Base-by-base conservation (phyloP, 177 flowering plant genomes). In the Vitis hybrid region DNA sequence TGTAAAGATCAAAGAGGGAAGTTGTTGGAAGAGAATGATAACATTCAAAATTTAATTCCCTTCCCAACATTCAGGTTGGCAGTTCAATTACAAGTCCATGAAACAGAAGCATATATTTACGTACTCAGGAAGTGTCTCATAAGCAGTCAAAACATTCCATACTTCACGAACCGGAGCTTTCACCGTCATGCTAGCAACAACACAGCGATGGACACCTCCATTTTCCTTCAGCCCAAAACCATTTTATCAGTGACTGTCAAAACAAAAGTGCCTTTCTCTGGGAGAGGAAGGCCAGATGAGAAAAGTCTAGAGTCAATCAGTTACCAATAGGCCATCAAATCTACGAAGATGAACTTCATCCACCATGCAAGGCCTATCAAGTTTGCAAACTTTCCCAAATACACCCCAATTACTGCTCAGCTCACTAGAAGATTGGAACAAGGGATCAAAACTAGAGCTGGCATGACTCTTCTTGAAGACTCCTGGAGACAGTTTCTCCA, bases 341-440 rank as follows among this genome's bases (percentile, higher is more conserved):
- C 97, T 91, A 61, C 99, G 95, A 64, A 95, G 91, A 80, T 95
- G 99, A 84, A 95, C 92, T 81, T 95, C 97, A 82, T 92, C 97
- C 69, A 91, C 99, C 83, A 84, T 70, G 81, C 94, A 87, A 44
- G 88, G 96, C 78, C 73, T 88, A 73, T 89, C 99, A 77, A 91
- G 84, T 58, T 81, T 76, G 82, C 97, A 92, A 77, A 80, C 80
- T 82, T 90, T 89, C 64, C 96, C 96, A 79, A 81, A 86, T 9
- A 88, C 79, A 68, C 97, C 94, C 97, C 97, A 92, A 47, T 85
- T 87, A 73, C 78, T 82, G 77, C 74, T 87, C 68, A 77, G 4
- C 65, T 91, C 89, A 67, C 68, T 75, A 7, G 89, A 65, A 67
- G 80, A 70, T 55, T 82, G 74, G 20, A 80, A 76, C 70, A 79